Conservation (phyloP, 257 asterid species). For the Plantago ovata region DNA sequence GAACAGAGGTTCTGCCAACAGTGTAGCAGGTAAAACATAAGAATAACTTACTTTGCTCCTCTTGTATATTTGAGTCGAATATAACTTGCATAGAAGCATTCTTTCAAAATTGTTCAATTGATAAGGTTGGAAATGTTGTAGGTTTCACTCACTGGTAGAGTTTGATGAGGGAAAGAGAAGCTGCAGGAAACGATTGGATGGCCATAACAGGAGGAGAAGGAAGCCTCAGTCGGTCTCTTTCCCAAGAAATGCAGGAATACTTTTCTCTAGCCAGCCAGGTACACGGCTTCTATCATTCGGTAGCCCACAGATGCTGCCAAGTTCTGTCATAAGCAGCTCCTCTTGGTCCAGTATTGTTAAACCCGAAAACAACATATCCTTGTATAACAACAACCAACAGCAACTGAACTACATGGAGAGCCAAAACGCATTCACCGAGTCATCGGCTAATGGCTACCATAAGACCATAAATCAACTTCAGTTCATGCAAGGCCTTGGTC, state of each 20-base stretch:
- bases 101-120: background rate
- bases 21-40: conserved; percentile 72
- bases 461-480: conserved; percentile 40
- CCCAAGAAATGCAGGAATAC: conserved; percentile 34
- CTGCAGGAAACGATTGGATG: conserved; percentile 90
- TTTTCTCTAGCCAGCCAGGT: conserved; percentile 41
- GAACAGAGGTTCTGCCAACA: conserved; percentile 94
- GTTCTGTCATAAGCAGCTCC: conserved; percentile 39
- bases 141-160: conserved; percentile 86
- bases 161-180: conserved; percentile 90
- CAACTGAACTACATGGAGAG: conserved; percentile 31
- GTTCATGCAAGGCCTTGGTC: conserved; percentile 43
- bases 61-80: background rate
- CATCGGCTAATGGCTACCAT: conserved; percentile 27
- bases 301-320: conserved; percentile 38
- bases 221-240: conserved; percentile 72
- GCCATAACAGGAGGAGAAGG: conserved; percentile 86
- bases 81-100: too few relatives aligned
- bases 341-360: conserved; percentile 43
- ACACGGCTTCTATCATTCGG: conserved; percentile 51
- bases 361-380: conserved; percentile 30
- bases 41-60: background rate
- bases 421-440: conserved; percentile 30
- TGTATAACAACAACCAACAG: conserved; percentile 35
- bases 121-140: background rate